Conservation (phyloP, 1,139 yeast genomes). For the Debaryomyces subglobosus region DNA sequence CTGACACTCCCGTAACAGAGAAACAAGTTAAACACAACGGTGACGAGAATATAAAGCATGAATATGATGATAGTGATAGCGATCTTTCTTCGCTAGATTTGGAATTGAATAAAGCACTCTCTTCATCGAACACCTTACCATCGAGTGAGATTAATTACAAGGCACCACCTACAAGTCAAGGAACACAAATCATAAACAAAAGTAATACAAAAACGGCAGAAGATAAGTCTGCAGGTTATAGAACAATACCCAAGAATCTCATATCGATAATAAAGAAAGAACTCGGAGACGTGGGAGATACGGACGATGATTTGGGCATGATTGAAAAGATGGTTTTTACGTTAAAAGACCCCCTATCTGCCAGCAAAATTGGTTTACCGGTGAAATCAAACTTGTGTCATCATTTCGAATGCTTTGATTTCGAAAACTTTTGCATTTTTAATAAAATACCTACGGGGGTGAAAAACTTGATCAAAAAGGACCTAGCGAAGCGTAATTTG, state of each 20-base stretch:
- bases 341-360: slow-evolving; percentile 37
- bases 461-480: slow-evolving; percentile 29
- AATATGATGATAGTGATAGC: slow-evolving; percentile 9
- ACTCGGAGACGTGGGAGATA: slow-evolving; percentile 22
- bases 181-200: neutral
- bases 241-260: slow-evolving; percentile 31
- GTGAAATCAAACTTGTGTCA: slow-evolving; percentile 40
- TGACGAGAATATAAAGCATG: neutral
- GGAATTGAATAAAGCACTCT: slow-evolving; percentile 13
- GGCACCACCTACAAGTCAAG: neutral
- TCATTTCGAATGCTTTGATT: slow-evolving; percentile 53
- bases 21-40: neutral
- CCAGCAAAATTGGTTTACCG: slow-evolving; percentile 43
- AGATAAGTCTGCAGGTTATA: slow-evolving; percentile 16
- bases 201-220: neutral
- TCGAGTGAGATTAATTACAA: neutral
- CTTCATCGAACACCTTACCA: slow-evolving; percentile 4
- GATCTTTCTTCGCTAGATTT: slow-evolving; percentile 15
- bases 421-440: slow-evolving; percentile 45
- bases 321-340: slow-evolving; percentile 34
- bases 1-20: neutral
- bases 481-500: slow-evolving; percentile 29
- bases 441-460: slow-evolving; percentile 39
- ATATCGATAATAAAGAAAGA: slow-evolving; percentile 25
- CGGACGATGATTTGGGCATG: slow-evolving; percentile 28